Base-by-base conservation (phyloP, 352 stramenopile genomes). In the Phytophthora melonis region DNA sequence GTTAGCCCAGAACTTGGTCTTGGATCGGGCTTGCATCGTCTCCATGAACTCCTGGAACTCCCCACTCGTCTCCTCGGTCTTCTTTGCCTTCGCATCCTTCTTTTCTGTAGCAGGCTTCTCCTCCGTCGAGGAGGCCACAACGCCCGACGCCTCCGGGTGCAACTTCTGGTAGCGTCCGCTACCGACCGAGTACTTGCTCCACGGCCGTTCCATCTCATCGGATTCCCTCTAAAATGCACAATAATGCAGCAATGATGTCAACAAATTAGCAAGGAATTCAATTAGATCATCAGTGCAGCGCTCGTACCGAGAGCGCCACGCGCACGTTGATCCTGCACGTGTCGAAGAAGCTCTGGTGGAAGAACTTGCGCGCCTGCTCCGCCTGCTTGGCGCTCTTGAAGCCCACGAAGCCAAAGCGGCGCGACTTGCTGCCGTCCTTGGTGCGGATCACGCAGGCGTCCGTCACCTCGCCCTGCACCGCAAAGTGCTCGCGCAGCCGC, bases 1-100 rank as follows among this genome's bases (percentile, higher is more conserved):
- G 60, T 97, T 97, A n/a, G 90, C 89, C 92, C 92, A 97, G 74
- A 97, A 97, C 21, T 93, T 92, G 41, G 89, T 92, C 81, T 95
- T 96, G 4, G 86, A 93, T 50, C 90, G 92, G 56, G 90, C 85
- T 71, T 97, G 89, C 90, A 97, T 97, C 18, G 93, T 95, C 68
- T 96, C 90, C 68, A 97, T 87, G 58, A 97, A 97, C 79, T 97
- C 90, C 55, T 95, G 65, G 45, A 97, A 95, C 77, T 94, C 87
- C 14, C 77, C 77, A 54, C 84, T 90, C 41, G 70, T 70, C 32
- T 75, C 74, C 1, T 73, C 60, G 10, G 49, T 39, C 16, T 81
- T 74, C 32, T 72, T 59, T 3, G 21, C 63, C 21, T 80, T 72
- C 9, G 13, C 49, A 9, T 71, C 43, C 23, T 80, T 81, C 11